Base-by-base conservation (phyloP, 306 rosid species). In the peach (Prunus persica) region DNA sequence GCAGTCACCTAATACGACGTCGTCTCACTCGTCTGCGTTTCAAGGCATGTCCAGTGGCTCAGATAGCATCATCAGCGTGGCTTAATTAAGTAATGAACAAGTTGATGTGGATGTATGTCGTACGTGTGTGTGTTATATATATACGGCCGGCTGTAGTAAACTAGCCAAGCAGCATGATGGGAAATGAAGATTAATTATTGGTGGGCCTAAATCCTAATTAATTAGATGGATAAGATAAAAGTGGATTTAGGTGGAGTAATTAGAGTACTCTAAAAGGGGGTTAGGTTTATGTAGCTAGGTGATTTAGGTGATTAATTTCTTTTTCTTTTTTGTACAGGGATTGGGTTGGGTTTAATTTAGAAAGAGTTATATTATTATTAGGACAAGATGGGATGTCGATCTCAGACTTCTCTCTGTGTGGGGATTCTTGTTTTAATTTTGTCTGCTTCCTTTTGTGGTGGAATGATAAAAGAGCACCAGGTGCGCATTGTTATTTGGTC, bases 61-160 rank as follows among this genome's bases (percentile, higher is more conserved):
- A 14, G 97, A 94, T 73, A 81, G 86, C 67, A 89, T 91, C 61
- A 89, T 94, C 11, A 90, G 89, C 52, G 98, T 94, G 79, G 97
- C 97, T 72, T 94, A 45, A 65, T 30, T 67, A 38, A 8, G 16
- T 63, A 63, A 1, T 63, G 67, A 15, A 63, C n/a, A 63, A 15
- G 30, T 8, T 63, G 13, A 16, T 7, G 10, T 6, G 34, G 41
- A 61, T 61, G 41, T 27, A 61, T 6, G 38, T 25, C 38, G 11
- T 6, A 8, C 22, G 22, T 63, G 45, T 30, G 43, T 16, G 7
- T 28, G 25, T 24, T 32, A 5, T 32, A 32, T 32, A 32, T 5
- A 5, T 3, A 4, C 18, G 67, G 43, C 67, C 67, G 67, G 67
- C 45, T 3, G 12, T 24, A 24, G 64, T 2, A 3, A 24, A 19